Conservation (phyloP, 192 early-diverging fungal species). For the Geranomyces variabilis region DNA sequence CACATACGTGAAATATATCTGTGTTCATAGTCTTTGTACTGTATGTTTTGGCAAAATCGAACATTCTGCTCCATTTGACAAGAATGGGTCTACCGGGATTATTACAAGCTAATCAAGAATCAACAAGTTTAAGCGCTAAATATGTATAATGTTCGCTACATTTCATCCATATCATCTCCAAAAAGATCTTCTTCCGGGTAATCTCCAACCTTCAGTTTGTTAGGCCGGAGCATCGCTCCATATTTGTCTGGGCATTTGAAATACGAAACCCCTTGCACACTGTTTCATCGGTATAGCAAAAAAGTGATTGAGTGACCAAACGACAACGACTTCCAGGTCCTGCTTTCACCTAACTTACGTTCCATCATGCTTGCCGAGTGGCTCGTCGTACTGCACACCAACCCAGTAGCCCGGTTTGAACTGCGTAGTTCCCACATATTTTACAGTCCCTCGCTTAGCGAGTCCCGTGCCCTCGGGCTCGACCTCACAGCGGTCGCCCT, state of each 20-base stretch:
- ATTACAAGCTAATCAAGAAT: no score
- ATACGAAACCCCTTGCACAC: constrained; percentile 74
- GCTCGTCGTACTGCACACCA: constrained; percentile 95
- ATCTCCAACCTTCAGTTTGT: constrained; percentile 87
- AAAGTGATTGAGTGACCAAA: background rate
- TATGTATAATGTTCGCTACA: constrained; percentile 45
- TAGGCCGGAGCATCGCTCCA: constrained; percentile 90
- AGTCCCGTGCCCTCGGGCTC: constrained; percentile 47
- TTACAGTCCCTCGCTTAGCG: constrained; percentile 54
- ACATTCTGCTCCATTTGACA: no score
- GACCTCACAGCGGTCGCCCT: constrained; percentile 86
- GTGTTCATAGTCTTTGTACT: no score
- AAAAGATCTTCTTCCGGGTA: constrained; percentile 90
- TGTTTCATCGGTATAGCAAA: constrained; percentile 11
- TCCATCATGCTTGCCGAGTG: constrained; percentile 93
- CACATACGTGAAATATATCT: no score
- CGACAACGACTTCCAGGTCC: background rate
- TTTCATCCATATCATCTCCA: constrained; percentile 67
- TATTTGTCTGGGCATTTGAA: constrained; percentile 75
- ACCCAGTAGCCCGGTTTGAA: constrained; percentile 93
- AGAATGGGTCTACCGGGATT: no score
- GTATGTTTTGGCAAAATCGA: no score
- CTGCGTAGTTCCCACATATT: constrained; percentile 63
- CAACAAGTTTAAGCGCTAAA: no score
- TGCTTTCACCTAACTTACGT: constrained; percentile 45